Conservation (phyloP, 345 rosid species). For the Sisymbrium irio region DNA sequence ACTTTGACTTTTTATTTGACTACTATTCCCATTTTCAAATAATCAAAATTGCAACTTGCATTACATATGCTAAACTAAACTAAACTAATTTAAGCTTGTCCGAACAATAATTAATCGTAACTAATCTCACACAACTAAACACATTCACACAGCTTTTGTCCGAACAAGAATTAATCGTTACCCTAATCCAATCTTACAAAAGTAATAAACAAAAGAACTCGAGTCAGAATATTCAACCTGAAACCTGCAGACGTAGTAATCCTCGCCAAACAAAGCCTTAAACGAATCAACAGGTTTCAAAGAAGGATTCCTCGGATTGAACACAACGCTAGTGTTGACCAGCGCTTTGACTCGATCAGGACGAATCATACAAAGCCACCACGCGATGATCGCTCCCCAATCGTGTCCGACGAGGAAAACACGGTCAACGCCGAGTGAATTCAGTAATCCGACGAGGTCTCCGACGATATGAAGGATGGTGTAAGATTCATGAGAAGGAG, state of each 20-base stretch:
- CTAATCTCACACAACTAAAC: too few relatives aligned
- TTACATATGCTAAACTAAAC: not conserved
- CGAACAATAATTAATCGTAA: too few relatives aligned
- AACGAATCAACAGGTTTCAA: slow-evolving; percentile 42
- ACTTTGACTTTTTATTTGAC: slow-evolving; percentile 10
- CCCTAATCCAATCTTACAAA: too few relatives aligned
- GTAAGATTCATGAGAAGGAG: slow-evolving; percentile 41
- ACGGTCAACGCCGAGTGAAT: slow-evolving; percentile 39
- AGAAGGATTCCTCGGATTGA: slow-evolving; percentile 48
- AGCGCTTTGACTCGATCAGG: slow-evolving; percentile 72
- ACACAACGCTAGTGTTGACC: slow-evolving; percentile 57
- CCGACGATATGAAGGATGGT: slow-evolving; percentile 52
- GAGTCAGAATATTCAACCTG: too few relatives aligned
- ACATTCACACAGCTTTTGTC: too few relatives aligned
- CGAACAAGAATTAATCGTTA: too few relatives aligned
- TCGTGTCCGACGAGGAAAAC: slow-evolving; percentile 76
- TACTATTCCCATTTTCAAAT: not conserved
- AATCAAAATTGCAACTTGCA: not conserved
- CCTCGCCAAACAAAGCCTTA: slow-evolving; percentile 58
- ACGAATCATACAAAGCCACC: slow-evolving; percentile 56
- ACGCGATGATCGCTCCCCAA: slow-evolving; percentile 73
- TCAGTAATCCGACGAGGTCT: slow-evolving; percentile 51
- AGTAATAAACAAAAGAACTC: too few relatives aligned
- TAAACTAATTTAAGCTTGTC: slow-evolving; percentile 2
- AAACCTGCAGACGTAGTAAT: slow-evolving; percentile 70